phyloP scores from a whole-genome alignment of 139 green algal species.

The Chlorella sp. region DNA sequence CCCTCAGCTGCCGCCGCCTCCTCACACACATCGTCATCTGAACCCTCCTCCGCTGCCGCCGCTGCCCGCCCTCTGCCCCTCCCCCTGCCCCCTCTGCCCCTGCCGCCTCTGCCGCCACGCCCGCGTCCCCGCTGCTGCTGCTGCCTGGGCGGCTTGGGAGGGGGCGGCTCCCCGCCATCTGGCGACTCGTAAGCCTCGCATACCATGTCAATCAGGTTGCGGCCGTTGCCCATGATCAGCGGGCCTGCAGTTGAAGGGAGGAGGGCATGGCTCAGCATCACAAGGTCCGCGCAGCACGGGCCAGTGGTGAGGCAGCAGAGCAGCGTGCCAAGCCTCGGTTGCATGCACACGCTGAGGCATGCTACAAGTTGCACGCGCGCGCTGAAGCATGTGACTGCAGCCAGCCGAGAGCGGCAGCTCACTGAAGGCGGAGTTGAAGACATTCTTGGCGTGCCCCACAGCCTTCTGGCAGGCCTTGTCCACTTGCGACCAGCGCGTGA shows the following conservation, averaged over 20 bases:
- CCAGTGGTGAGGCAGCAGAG: too few relatives aligned
- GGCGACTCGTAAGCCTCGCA: slow-evolving; percentile 61
- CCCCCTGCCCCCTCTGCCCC: background rate
- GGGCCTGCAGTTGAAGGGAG: slow-evolving; percentile 40
- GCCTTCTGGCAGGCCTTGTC: slow-evolving; percentile 9
- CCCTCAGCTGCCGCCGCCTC: background rate
- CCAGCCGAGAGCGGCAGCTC: background rate
- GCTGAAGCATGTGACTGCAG: background rate
- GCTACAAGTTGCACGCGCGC: background rate
- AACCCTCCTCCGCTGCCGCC: background rate
- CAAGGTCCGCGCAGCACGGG: too few relatives aligned
- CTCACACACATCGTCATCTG: background rate
- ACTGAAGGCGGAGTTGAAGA: slow-evolving; percentile 58
- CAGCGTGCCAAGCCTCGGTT: background rate
- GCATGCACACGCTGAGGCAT: background rate
- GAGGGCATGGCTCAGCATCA: too few relatives aligned
- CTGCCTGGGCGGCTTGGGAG: background rate
- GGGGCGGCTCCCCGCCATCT: slow-evolving; percentile 2
- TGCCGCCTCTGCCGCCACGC: background rate
- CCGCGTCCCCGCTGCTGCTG: background rate
- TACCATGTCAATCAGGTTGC: slow-evolving; percentile 75
- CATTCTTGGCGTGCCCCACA: background rate
- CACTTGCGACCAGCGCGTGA: background rate
- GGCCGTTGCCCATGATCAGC: slow-evolving; percentile 66
- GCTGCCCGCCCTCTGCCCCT: background rate